Evolutionary conservation across 164 flowering plant species (phyloP).

Genomic region (Magnolia kwangsiensis): DNA sequence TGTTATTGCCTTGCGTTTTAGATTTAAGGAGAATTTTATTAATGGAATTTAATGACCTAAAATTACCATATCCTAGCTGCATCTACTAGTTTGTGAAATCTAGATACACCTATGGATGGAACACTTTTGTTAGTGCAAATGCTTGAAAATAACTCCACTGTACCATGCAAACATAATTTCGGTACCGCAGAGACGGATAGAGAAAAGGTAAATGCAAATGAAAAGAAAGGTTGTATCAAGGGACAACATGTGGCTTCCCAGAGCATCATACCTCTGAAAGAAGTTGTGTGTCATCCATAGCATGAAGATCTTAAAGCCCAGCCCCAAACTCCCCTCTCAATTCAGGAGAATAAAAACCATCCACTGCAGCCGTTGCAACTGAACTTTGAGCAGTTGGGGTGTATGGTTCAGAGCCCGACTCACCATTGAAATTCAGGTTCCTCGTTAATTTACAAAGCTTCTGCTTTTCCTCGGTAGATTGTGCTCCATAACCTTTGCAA

Average conservation of each 20-base stretch:
- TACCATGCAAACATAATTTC: neutral
- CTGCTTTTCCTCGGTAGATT: slow-evolving; percentile 95
- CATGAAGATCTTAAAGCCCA: slow-evolving; percentile 95
- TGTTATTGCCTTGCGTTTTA: neutral
- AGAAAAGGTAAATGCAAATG: no score
- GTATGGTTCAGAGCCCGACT: slow-evolving; percentile 76
- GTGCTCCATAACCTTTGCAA: slow-evolving; percentile 89
- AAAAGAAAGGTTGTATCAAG: no score
- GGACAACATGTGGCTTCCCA: no score
- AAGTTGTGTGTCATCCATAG: slow-evolving; percentile 98
- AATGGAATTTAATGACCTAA: neutral
- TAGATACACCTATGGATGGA: neutral
- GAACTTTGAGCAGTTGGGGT: slow-evolving; percentile 68
- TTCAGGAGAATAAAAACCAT: slow-evolving; percentile 74
- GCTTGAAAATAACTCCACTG: neutral
- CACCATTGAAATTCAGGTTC: slow-evolving; percentile 84
- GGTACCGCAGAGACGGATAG: neutral
- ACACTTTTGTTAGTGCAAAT: neutral
- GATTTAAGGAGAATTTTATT: neutral
- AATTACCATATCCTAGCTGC: neutral
- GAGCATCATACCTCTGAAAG: slow-evolving; percentile 65
- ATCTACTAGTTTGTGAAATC: neutral
- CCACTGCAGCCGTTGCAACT: slow-evolving; percentile 43
- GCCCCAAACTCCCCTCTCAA: slow-evolving; percentile 96
- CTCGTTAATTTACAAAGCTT: slow-evolving; percentile 83